Evolutionary conservation across 768 basidiomycete genomes (phyloP).

Genomic region (Termitomyces sp.): DNA sequence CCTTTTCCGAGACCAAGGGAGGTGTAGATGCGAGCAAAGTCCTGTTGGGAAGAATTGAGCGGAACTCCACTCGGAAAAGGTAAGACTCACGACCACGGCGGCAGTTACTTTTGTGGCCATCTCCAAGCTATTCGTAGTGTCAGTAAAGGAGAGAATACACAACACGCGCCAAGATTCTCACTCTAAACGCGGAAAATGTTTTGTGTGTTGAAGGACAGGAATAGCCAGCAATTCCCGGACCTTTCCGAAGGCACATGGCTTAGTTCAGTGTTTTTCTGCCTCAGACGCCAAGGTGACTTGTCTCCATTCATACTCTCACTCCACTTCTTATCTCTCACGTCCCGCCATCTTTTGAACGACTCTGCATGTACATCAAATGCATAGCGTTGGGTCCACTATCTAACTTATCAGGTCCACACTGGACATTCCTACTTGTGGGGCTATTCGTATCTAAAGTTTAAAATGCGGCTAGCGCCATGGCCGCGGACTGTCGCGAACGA

Average conservation of each 20-base stretch:
- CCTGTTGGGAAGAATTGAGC: conserved; percentile 36
- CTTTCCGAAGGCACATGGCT: conserved; percentile 20
- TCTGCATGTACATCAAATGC: not conserved
- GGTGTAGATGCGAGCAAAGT: conserved; percentile 79
- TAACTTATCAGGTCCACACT: not conserved
- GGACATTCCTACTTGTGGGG: not conserved
- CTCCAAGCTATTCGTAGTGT: conserved; percentile 15
- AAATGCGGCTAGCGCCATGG: not conserved
- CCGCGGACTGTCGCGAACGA: not conserved
- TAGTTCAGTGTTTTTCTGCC: too few species aligned
- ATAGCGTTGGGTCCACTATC: not conserved
- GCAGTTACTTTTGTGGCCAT: conserved; percentile 74
- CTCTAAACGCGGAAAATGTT: conserved; percentile 15
- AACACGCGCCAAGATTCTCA: conserved; percentile 13
- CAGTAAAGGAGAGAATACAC: conserved; percentile 4
- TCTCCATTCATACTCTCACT: not conserved
- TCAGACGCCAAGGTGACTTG: too few species aligned
- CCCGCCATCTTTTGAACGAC: not conserved
- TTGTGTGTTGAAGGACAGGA: conserved; percentile 19
- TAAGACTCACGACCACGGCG: conserved; percentile 53
- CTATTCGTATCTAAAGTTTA: not conserved
- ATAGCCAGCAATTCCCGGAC: conserved; percentile 33
- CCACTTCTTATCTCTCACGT: not conserved
- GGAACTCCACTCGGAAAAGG: not conserved
- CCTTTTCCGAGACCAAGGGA: conserved; percentile 85